Evolutionary conservation across 306 rosid genomes (phyloP), one percentile per base, ranked within the genome.

Genomic region (Cucurbita ficifolia): DNA sequence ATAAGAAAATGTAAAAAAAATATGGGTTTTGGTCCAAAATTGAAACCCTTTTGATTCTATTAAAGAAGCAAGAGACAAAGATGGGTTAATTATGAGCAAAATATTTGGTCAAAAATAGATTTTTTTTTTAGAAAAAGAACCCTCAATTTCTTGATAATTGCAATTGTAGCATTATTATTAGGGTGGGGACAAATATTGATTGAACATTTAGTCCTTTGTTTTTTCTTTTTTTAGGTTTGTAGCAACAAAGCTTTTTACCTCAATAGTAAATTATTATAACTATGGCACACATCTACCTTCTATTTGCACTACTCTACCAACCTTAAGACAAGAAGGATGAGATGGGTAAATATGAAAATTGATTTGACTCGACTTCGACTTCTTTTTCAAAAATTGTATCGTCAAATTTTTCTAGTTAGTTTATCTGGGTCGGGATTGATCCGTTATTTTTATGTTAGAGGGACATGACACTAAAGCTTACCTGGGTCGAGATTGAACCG

Each of bases 111-210:
- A 59, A 8, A 54, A 8, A 57, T 12, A 24, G 38, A 57, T 55
- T 19, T 55, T 3, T n/a, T 54, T 1, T 54, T 10, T 3, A 54
- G 5, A 14, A 50, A 50, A 50, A 16, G 5, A 50, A 16, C n/a
- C 7, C 49, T 10, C 16, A 56, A 61, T 33, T 59, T 18, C 36
- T 35, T 7, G 6, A 35, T 17, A 1, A 18, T 40, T 64, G 6
- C 10, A 33, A 63, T 10, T n/a, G 0, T 63, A 63, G 22, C 2
- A 64, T 64, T 64, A 40, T 64, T 64, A 18, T 40, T 10, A 19
- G n/a, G 42, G 71, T 42, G 71, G 52, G 70, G 71, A 64, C 71
- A 65, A 45, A 39, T 18, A 65, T 65, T 12, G n/a, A 65, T 40
- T 11, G n/a, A 65, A 14, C 72, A 18, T 65, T 65, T 65, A 43